These are phyloP conservation scores for Diaporthe humulicola DNA, from an alignment of 2,329 filamentous ascomycete genomes.

Conservation along the genomic window DNA sequence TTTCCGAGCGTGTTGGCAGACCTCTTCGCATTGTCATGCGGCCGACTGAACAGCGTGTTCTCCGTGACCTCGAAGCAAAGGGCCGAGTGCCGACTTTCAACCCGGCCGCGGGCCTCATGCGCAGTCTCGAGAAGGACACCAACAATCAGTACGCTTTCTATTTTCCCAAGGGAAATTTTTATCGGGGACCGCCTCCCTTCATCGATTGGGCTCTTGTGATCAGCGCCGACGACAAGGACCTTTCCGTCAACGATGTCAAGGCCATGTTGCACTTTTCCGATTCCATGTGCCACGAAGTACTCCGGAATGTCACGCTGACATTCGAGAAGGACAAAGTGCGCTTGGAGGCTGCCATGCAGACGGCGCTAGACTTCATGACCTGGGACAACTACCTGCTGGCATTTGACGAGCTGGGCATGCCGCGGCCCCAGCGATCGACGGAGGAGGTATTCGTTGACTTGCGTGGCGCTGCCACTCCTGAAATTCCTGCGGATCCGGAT, in stretches of 20 bases:
- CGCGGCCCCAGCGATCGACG: background rate
- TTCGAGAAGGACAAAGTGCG: fast-evolving
- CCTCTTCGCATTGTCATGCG: background rate
- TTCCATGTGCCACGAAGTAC: background rate
- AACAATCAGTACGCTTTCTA: background rate
- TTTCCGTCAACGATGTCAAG: background rate
- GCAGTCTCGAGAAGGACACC: background rate
- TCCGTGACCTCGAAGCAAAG: fast-evolving
- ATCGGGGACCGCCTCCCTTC: background rate
- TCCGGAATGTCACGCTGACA: background rate
- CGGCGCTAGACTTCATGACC: background rate
- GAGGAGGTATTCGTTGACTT: background rate
- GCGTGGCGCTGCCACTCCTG: background rate
- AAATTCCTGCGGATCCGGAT: background rate
- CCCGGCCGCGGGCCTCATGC: background rate
- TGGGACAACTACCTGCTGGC: background rate
- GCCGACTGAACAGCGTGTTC: fast-evolving
- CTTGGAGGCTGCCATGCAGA: background rate
- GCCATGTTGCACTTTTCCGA: background rate
- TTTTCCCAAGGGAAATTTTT: background rate
- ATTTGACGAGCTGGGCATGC: background rate
- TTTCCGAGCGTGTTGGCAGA: background rate
- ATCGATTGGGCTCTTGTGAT: background rate
- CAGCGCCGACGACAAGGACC: background rate
- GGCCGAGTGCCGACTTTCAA: background rate